Base-by-base conservation (phyloP, 805 yeast species). In the Pichia sporocuriosa region DNA sequence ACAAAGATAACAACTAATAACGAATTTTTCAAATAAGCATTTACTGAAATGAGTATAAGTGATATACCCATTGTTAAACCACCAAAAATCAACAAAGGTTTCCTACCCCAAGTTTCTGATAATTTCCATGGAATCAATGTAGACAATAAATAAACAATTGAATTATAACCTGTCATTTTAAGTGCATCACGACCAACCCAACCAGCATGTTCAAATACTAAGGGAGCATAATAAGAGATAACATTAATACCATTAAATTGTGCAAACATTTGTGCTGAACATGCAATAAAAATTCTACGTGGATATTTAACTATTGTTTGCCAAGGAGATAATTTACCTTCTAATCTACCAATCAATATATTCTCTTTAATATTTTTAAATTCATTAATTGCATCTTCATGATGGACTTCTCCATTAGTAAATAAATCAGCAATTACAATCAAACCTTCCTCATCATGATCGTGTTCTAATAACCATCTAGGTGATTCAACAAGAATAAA, bases 201-300 rank as follows among this genome's bases (percentile, higher is more conserved):
- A 22, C 97, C 97, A 3, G 96, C 96, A 52, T 84, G 84, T 59
- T 89, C 96, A 62, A 88, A 89, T 36, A 88, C 95, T 62, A 89
- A 66, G 2, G 96, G 96, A 2, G 96, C 96, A 65, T 88, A 88
- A 63, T 89, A 89, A 1, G 94, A 81, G 41, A 89, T 85, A 39
- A 89, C 90, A 57, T 88, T 89, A 62, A 88, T 89, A 54, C 97
- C 97, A 59, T 88, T 84, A 59, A 89, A 68, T 62, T 89, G 96
- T 3, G 97, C 96, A 69, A 89, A 87, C 67, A 86, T 77, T 58
- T 85, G 95, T 3, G 95, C 82, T 27, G 87, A 77, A 78, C 93
- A 86, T 2, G 95, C 96, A 48, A 89, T 84, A 27, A 87, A 69
- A 19, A 89, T 79, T 38, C 97, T 69, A 57, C 77, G 77, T 48